Evolutionary conservation across 164 flowering plant species (phyloP).

Genomic region (Taxillus chinensis): DNA sequence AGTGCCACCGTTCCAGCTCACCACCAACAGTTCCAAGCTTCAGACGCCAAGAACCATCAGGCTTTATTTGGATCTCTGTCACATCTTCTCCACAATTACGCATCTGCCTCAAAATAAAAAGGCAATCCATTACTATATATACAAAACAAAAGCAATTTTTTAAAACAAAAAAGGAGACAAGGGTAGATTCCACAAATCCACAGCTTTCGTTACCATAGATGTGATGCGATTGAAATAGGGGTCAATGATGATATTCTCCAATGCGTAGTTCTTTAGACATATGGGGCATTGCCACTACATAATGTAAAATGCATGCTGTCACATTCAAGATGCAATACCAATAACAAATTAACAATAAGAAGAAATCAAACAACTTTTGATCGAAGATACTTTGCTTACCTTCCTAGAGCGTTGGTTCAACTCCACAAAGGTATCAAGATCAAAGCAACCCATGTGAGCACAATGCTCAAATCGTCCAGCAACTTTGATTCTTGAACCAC

Average conservation of each 20-base stretch:
- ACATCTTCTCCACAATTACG: conserved; percentile 74
- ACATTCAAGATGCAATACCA: neutral
- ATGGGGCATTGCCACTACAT: conserved; percentile 99
- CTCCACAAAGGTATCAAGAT: conserved; percentile 90
- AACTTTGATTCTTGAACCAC: conserved; percentile 90
- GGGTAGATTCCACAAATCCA: neutral
- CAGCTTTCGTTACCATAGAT: conserved; percentile 39
- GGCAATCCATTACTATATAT: no score
- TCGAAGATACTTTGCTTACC: conserved; percentile 31
- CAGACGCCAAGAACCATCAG: conserved; percentile 97
- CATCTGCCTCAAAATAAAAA: conserved; percentile 40
- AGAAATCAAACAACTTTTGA: neutral
- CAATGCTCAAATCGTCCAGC: conserved; percentile 96
- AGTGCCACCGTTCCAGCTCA: conserved; percentile 71
- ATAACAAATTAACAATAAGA: neutral
- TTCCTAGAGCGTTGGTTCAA: conserved; percentile 92
- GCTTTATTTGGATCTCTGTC: conserved; percentile 83
- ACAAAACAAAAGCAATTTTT: no score
- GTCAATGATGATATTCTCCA: conserved; percentile 78
- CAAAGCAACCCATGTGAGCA: conserved; percentile 95
- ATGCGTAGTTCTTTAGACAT: conserved; percentile 80
- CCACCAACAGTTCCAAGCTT: conserved; percentile 48
- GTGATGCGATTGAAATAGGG: conserved; percentile 89
- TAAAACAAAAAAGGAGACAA: no score
- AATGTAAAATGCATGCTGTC: conserved; percentile 5